phyloP scores from a whole-genome alignment of 768 basidiomycete species.

The Pleurotus giganteus region DNA sequence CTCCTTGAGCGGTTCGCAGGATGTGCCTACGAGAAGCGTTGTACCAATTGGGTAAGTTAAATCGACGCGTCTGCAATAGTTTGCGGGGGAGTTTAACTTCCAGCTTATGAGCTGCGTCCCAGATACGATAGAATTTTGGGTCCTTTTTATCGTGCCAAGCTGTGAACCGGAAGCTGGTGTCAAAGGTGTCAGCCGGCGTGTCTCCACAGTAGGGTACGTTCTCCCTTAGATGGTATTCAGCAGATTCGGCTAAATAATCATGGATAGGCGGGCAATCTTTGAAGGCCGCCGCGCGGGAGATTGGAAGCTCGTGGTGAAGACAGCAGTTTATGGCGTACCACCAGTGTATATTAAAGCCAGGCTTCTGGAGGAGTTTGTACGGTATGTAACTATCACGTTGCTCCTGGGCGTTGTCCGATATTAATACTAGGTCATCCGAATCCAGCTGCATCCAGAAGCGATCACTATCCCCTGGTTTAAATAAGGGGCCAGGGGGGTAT shows the following conservation, averaged over 20 bases:
- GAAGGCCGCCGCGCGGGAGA: neutral
- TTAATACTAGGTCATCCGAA: neutral
- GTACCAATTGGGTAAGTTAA: neutral
- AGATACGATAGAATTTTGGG: neutral
- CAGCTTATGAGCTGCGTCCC: neutral
- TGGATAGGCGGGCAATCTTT: neutral
- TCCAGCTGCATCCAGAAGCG: neutral
- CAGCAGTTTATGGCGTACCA: constrained; percentile 3
- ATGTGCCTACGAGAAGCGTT: neutral
- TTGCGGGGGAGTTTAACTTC: neutral
- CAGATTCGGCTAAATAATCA: neutral
- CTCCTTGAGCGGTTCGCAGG: neutral
- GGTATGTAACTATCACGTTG: neutral
- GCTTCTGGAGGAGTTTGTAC: neutral
- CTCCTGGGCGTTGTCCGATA: neutral
- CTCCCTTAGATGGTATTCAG: neutral
- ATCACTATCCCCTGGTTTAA: neutral
- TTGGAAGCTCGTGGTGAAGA: neutral
- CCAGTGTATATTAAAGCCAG: neutral
- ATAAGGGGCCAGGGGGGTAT: neutral
- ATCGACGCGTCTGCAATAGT: neutral
- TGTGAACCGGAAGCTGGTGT: neutral
- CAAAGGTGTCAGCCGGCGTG: neutral
- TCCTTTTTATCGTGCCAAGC: neutral
- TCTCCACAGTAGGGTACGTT: neutral